These are phyloP conservation scores for Kalmanozyma brasiliensis DNA, from an alignment of 1,284 basidiomycete species.

Conservation along the genomic window DNA sequence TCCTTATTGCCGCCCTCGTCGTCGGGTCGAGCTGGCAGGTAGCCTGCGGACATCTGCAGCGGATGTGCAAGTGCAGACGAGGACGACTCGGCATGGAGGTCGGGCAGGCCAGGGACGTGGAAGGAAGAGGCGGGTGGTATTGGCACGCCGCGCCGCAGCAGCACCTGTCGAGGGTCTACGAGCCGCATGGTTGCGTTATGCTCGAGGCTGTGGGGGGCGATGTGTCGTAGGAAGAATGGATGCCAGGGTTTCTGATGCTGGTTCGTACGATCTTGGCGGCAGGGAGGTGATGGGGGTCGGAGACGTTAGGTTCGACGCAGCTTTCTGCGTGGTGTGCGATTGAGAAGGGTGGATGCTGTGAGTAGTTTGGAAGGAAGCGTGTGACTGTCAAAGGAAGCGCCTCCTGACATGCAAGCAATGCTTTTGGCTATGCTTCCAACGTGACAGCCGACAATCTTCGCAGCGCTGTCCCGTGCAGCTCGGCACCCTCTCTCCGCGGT, in stretches of 20 bases:
- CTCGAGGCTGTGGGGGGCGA: no score
- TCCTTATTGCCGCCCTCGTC: slow-evolving; percentile 34
- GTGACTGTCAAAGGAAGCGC: no score
- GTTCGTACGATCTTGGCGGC: no score
- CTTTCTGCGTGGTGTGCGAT: no score
- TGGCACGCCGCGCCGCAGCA: slow-evolving; percentile 38
- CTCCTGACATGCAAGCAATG: neutral
- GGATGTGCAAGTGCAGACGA: slow-evolving; percentile 36
- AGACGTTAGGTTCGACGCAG: no score
- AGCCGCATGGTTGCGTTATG: slow-evolving; percentile 25
- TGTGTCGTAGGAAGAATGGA: no score
- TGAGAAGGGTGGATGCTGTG: no score
- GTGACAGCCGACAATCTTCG: neutral
- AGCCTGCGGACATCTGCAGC: slow-evolving; percentile 58
- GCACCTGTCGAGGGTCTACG: slow-evolving; percentile 39
- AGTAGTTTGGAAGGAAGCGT: no score
- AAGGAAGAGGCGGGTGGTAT: slow-evolving; percentile 45
- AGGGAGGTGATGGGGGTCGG: no score
- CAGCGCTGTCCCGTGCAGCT: no score
- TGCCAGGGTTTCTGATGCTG: no score
- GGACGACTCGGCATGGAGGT: slow-evolving; percentile 39
- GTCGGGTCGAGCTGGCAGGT: slow-evolving; percentile 52
- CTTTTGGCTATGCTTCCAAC: neutral
- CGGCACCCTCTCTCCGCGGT: no score
- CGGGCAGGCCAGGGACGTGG: slow-evolving; percentile 45